These are phyloP conservation scores for Quercus cerris DNA, from an alignment of 306 rosid genomes.

Conservation along the genomic window DNA sequence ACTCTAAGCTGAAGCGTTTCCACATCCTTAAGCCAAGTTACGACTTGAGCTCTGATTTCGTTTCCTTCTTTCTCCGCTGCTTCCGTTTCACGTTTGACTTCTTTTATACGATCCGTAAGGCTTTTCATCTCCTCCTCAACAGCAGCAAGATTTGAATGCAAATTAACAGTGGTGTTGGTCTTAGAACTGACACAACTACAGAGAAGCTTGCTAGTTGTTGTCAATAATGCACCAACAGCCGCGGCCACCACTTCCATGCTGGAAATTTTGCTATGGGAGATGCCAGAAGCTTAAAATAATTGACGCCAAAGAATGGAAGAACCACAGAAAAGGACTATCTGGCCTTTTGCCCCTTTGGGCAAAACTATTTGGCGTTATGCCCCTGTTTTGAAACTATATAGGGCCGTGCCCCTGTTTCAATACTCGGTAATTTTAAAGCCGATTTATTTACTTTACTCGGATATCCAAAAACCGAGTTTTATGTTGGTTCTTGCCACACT, in stretches of 20 bases:
- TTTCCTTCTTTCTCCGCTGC: slow-evolving; percentile 6
- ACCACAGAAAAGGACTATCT: too few relatives aligned
- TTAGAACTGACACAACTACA: neutral
- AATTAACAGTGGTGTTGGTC: neutral
- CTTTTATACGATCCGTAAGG: neutral
- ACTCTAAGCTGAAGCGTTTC: neutral
- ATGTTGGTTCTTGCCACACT: too few relatives aligned
- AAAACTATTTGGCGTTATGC: too few relatives aligned
- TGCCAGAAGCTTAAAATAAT: neutral
- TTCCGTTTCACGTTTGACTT: neutral
- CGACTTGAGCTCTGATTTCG: neutral
- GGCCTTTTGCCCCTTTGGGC: too few relatives aligned
- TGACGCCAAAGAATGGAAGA: neutral
- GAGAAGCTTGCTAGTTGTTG: neutral
- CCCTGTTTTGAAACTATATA: too few relatives aligned
- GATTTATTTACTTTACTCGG: too few relatives aligned
- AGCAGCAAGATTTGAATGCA: slow-evolving; percentile 3
- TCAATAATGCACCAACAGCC: neutral
- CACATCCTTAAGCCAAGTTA: slow-evolving; percentile 3
- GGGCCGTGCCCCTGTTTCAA: too few relatives aligned
- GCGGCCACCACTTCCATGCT: neutral
- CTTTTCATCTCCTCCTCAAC: neutral
- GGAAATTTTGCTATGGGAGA: neutral
- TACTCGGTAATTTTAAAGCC: too few relatives aligned
- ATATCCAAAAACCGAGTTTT: too few relatives aligned